Evolutionary conservation across 2,329 filamentous ascomycete genomes (phyloP).

Genomic region (Botrytis aclada): DNA sequence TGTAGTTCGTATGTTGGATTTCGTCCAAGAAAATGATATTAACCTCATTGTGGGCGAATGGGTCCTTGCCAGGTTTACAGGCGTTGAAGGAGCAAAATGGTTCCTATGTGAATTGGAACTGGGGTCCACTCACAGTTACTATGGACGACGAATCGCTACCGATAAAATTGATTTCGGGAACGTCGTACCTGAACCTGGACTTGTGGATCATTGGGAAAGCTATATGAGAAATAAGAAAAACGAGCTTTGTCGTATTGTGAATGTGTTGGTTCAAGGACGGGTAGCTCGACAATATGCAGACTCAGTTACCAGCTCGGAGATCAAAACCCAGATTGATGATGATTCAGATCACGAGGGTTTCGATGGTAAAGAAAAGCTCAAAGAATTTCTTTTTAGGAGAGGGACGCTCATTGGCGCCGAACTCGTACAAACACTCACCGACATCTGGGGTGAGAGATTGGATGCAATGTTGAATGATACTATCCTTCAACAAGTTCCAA

Average conservation of each 20-base stretch:
- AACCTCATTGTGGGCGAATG: conserved; percentile 37
- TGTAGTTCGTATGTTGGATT: conserved; percentile 35
- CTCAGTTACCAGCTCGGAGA: conserved; percentile 2
- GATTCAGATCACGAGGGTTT: conserved; percentile 20
- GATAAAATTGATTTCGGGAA: conserved; percentile 26
- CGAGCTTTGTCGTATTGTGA: conserved; percentile 21
- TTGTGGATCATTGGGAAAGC: conserved; percentile 21
- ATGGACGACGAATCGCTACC: conserved; percentile 31
- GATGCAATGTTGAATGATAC: conserved; percentile 34
- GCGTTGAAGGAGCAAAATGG: conserved; percentile 36
- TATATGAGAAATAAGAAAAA: conserved; percentile 28
- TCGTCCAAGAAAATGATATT: conserved; percentile 35
- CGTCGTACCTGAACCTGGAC: conserved; percentile 20
- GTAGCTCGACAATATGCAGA: conserved; percentile 19
- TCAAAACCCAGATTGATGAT: conserved; percentile 13
- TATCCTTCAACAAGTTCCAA: conserved; percentile 36
- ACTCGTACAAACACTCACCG: conserved; percentile 33
- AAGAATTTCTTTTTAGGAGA: conserved; percentile 10
- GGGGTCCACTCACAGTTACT: conserved; percentile 34
- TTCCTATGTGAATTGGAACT: conserved; percentile 39
- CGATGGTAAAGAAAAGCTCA: conserved; percentile 15
- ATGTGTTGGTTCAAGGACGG: conserved; percentile 10
- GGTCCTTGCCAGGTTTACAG: conserved; percentile 38
- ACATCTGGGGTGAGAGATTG: conserved; percentile 32
- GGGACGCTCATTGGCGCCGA: conserved; percentile 26